Evolutionary conservation across 2,329 filamentous ascomycete species (phyloP).

Genomic region (Incumbomyces delicatus): DNA sequence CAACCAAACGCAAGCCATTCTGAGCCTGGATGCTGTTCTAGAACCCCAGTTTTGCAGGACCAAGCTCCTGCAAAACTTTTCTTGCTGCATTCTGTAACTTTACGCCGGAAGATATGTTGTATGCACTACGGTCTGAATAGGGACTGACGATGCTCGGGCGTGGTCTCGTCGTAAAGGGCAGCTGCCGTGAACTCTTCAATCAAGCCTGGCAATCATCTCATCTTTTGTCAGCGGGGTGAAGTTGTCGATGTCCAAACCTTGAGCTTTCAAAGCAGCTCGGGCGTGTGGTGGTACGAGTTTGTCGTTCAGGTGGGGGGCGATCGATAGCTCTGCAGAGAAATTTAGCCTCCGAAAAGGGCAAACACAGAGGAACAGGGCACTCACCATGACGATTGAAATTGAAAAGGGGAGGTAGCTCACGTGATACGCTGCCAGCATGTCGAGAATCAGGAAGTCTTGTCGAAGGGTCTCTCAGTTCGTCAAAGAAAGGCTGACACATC

Average conservation of each 20-base stretch:
- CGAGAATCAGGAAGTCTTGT: slow-evolving; percentile 91
- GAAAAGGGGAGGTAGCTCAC: slow-evolving; percentile 79
- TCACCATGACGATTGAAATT: slow-evolving; percentile 90
- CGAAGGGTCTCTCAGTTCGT: slow-evolving; percentile 84
- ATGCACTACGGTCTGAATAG: slow-evolving; percentile 5
- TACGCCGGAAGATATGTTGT: slow-evolving; percentile 1
- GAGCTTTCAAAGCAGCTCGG: slow-evolving; percentile 60
- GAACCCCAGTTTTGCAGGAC: not conserved
- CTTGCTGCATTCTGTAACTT: slow-evolving; percentile 3
- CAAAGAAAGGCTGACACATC: slow-evolving; percentile 98
- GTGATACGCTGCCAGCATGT: slow-evolving; percentile 67
- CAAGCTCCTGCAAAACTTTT: not conserved
- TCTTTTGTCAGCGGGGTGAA: slow-evolving; percentile 84
- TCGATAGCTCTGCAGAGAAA: slow-evolving; percentile 70
- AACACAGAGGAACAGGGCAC: slow-evolving; percentile 22
- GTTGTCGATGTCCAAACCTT: slow-evolving; percentile 85
- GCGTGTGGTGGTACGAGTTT: slow-evolving; percentile 80
- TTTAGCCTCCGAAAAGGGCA: slow-evolving; percentile 9
- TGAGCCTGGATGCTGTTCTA: not conserved
- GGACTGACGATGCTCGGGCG: slow-evolving; percentile 27
- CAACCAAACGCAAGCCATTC: slow-evolving; percentile 4
- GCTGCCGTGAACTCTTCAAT: slow-evolving; percentile 51
- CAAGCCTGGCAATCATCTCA: slow-evolving; percentile 95
- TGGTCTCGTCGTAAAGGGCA: slow-evolving; percentile 29
- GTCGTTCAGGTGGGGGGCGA: slow-evolving; percentile 75